Base-by-base conservation (phyloP, 352 stramenopile species). In the Pythium scleroteichum region DNA sequence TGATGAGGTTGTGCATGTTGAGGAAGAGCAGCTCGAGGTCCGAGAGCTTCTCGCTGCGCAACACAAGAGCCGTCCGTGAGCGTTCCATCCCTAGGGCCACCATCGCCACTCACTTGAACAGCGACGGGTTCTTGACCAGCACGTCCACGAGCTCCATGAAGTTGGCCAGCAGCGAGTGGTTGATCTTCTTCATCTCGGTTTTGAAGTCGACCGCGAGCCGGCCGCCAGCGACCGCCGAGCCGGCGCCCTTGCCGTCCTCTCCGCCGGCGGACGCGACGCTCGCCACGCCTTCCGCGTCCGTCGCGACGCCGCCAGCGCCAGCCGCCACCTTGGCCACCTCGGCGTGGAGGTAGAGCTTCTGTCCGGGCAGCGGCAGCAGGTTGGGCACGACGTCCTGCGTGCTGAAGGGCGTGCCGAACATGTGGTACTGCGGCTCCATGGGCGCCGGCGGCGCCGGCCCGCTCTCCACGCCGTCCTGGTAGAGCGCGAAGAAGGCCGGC, bases 1-100 rank as follows among this genome's bases (percentile, higher is more conserved):
- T 95, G 67, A 95, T 95, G 59, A 93, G 76, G 68, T 95, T 95
- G 79, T 95, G 86, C 83, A 95, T 87, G 69, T 95, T 95, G 53
- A 95, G 72, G 57, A 95, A 93, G 24, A 95, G 76, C 60, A 88
- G 76, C 70, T 95, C 86, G 19, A 95, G 64, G 52, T 95, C 86
- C 67, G 90, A 73, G 51, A 95, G 72, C 69, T 95, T 95, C 47
- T 85, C 79, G 66, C 85, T 94, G 26, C 26, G 7, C 0, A 22
- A 14, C 20, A 26, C 40, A 16, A 24, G 0, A 41, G 13, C 33
- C 45, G 35, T 52, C 45, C 26, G 29, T 35, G 29, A 35, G 29
- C 29, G 29, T 10, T n/a, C n/a, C n/a, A n/a, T n/a, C n/a, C n/a
- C n/a, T n/a, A n/a, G n/a, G n/a, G n/a, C 1, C 2, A 9, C n/a